phyloP scores from a whole-genome alignment of 768 basidiomycete species.

The Trichaptum fuscoviolaceum region DNA sequence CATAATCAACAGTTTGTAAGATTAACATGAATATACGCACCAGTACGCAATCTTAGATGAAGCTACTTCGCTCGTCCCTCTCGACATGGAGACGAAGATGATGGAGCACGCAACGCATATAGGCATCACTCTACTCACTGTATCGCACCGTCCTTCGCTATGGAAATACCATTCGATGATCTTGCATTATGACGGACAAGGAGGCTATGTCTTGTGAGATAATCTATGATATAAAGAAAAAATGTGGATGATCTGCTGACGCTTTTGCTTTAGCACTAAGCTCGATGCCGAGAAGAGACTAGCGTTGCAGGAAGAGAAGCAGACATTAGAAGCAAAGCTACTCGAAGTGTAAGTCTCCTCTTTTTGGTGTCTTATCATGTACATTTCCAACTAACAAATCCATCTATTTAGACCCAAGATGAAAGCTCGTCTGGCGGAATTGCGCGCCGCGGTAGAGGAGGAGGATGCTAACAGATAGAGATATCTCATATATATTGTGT shows the following conservation, averaged over 20 bases:
- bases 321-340: constrained; percentile 77
- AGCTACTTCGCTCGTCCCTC: constrained; percentile 90
- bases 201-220: constrained; percentile 90
- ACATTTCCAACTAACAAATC: neutral
- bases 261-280: constrained; percentile 54
- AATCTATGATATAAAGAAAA: constrained; percentile 3
- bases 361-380: constrained; percentile 3
- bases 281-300: constrained; percentile 87
- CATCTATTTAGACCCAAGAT: constrained; percentile 65
- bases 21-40: constrained; percentile 9
- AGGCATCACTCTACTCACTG: constrained; percentile 89
- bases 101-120: constrained; percentile 87
- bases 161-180: constrained; percentile 92
- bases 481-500: neutral
- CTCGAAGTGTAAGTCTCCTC: constrained; percentile 68
- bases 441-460: constrained; percentile 37
- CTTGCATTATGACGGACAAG: constrained; percentile 89
- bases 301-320: constrained; percentile 92
- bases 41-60: constrained; percentile 97
- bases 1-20: neutral
- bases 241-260: constrained; percentile 4
- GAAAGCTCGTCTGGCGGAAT: constrained; percentile 65
- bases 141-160: constrained; percentile 90
- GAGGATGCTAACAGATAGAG: constrained; percentile 14
- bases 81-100: constrained; percentile 90